A percentile compares a stretch with the other conserved stretches of the same genome.
Evolutionary conservation across 371 early-diverging fungal genomes (phyloP).

Genomic region (Rhizopus delemar): DNA sequence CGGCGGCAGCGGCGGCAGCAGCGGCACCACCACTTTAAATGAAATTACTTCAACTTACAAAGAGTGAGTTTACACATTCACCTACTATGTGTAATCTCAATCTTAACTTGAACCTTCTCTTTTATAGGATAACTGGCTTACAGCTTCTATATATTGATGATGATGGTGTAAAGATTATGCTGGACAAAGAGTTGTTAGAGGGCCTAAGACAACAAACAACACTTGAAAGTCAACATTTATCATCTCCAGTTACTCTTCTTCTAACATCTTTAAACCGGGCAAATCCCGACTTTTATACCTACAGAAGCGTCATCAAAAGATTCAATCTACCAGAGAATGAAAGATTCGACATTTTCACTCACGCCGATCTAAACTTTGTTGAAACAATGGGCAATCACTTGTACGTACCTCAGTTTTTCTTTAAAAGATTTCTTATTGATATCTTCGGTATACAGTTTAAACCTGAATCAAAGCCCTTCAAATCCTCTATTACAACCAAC

Average conservation of each 20-base stretch:
- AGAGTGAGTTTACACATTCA: conserved; percentile 12
- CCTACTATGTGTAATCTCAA: conserved; percentile 14
- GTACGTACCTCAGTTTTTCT: conserved; percentile 13
- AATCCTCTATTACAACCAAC: conserved; percentile 12
- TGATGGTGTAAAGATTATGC: conserved; percentile 15
- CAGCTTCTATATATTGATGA: conserved; percentile 17
- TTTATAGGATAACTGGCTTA: conserved; percentile 18
- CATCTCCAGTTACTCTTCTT: conserved; percentile 14
- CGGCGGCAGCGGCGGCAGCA: too few species aligned
- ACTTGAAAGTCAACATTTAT: conserved; percentile 12
- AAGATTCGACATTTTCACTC: conserved; percentile 12
- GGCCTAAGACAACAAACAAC: conserved; percentile 11
- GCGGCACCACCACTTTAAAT: conserved; percentile 7
- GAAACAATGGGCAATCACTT: conserved; percentile 16
- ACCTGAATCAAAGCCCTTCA: conserved; percentile 14
- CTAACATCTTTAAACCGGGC: conserved; percentile 12
- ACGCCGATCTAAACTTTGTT: conserved; percentile 17
- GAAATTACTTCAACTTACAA: conserved; percentile 13
- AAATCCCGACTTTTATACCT: conserved; percentile 15
- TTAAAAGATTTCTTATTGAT: conserved; percentile 6
- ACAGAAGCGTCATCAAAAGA: conserved; percentile 17
- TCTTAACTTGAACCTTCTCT: conserved; percentile 19
- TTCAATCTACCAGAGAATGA: conserved; percentile 17
- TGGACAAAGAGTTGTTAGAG: conserved; percentile 12
- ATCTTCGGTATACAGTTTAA: conserved; percentile 14